Base-by-base conservation (phyloP, 164 flowering plant species). In the Berberis thunbergii region DNA sequence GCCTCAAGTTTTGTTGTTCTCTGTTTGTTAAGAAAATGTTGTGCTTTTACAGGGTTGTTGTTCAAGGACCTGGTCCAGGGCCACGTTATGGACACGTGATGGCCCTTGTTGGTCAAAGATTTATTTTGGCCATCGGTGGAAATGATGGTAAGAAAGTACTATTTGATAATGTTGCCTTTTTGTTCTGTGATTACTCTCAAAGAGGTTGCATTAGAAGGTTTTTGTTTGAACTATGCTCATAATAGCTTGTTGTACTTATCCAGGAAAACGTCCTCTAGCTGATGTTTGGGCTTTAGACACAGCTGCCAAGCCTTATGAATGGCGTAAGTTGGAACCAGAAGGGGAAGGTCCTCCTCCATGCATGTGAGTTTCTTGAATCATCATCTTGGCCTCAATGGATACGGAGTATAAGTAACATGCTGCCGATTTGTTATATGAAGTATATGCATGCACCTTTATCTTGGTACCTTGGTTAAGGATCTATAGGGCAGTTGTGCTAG, bases 311-410 rank as follows among this genome's bases (percentile, higher is more conserved):
- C 99, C 99, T 66, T 95, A 95, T 72, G 99, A 95, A 74, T 95
- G 99, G 99, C 80, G 97, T 68, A 95, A 89, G 72, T 72, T 95
- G 80, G 99, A 95, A 72, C 97, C 99, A 26, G 99, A 95, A 79
- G 99, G 99, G 50, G 99, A 95, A 70, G 99, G 99, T 65, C 99
- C 99, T 56, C 99, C 99, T 62, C 97, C 99, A 45, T 95, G 99
- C 94, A 95, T 91, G 99, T 95, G 81, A 70, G 76, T 64, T 59
- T 49, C 67, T 42, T 56, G 39, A 13, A 3, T 56, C 41, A 26
- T 26, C 26, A 26, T 26, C 26, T 26, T 26, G 26, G 26, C 26
- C 26, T 26, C 26, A 0, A 26, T 26, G 26, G 26, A 26, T 26
- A 26, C 26, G 26, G 26, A 26, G 26, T 48, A 6, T 1, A 48